phyloP scores from a whole-genome alignment of 2,329 filamentous ascomycete species.

The Fusarium sp. region DNA sequence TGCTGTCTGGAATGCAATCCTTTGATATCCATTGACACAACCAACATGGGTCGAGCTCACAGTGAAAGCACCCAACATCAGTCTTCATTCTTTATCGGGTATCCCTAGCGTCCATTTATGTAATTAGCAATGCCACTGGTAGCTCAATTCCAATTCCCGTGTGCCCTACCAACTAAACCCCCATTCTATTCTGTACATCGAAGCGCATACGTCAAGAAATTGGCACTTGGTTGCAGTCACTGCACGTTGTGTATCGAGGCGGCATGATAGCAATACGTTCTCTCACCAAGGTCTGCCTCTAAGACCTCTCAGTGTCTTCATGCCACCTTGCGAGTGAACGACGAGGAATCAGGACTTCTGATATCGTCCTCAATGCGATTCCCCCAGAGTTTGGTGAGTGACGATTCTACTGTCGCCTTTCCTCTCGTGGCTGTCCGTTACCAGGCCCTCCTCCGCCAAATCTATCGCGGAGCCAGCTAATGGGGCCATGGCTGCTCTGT shows the following conservation, averaged over 20 bases:
- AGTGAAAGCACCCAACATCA: background rate
- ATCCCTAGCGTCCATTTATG: constrained; percentile 31
- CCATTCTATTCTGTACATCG: constrained; percentile 36
- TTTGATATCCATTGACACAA: background rate
- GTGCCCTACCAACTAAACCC: constrained; percentile 1
- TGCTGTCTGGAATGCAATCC: background rate
- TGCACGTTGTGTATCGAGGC: background rate
- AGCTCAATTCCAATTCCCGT: constrained; percentile 15
- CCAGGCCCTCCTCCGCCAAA: constrained; percentile 47
- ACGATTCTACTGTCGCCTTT: constrained; percentile 41
- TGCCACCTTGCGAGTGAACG: background rate
- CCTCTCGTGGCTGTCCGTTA: constrained; percentile 43
- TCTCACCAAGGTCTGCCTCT: background rate
- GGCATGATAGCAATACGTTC: background rate
- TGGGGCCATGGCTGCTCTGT: constrained; percentile 48
- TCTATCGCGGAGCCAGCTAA: constrained; percentile 56
- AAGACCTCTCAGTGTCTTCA: background rate
- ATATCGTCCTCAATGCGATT: background rate
- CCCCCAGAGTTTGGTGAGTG: constrained; percentile 15
- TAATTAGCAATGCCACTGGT: constrained; percentile 31
- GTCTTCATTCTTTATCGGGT: constrained; percentile 29
- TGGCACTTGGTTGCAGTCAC: background rate
- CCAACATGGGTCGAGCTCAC: background rate
- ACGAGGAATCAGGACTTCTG: background rate
- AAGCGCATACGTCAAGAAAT: background rate